A percentile compares a stretch with the other conserved stretches of the same genome.
These are phyloP conservation scores for Citrus trifoliata DNA, from an alignment of 345 rosid species.

Conservation along the genomic window DNA sequence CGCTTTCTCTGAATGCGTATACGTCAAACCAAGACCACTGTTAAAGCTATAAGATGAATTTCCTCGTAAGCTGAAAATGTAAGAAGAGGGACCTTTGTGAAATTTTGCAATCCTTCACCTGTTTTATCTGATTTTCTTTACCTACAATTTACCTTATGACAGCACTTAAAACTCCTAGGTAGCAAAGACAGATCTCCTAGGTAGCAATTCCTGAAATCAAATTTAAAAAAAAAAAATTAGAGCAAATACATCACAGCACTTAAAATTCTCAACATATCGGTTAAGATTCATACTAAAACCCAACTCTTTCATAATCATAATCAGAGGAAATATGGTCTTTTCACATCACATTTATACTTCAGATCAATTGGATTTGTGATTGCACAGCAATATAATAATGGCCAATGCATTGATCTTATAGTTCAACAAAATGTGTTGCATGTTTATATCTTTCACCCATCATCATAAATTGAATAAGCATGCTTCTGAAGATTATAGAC, in stretches of 20 bases:
- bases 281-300: neutral
- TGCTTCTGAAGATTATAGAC: neutral
- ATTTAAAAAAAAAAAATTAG: neutral
- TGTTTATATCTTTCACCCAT: neutral
- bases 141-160: conserved; percentile 40
- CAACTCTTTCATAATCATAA: neutral
- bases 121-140: conserved; percentile 26
- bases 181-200: conserved; percentile 49
- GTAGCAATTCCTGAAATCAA: conserved; percentile 63
- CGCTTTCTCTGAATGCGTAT: conserved; percentile 36
- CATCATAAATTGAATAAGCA: neutral
- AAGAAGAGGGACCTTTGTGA: conserved; percentile 27
- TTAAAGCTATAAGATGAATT: conserved; percentile 38
- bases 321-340: neutral
- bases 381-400: neutral
- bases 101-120: conserved; percentile 38
- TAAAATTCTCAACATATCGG: neutral
- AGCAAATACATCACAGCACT: conserved; percentile 1
- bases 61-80: conserved; percentile 31
- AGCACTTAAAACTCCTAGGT: conserved; percentile 1
- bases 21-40: conserved; percentile 37
- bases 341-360: neutral
- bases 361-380: neutral
- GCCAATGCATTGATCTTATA: neutral
- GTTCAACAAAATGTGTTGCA: neutral